Percentiles rank a stretch among this genome's conserved stretches.
Evolutionary conservation across 495 filamentous ascomycete genomes (phyloP).

Genomic region (Podospora australis): DNA sequence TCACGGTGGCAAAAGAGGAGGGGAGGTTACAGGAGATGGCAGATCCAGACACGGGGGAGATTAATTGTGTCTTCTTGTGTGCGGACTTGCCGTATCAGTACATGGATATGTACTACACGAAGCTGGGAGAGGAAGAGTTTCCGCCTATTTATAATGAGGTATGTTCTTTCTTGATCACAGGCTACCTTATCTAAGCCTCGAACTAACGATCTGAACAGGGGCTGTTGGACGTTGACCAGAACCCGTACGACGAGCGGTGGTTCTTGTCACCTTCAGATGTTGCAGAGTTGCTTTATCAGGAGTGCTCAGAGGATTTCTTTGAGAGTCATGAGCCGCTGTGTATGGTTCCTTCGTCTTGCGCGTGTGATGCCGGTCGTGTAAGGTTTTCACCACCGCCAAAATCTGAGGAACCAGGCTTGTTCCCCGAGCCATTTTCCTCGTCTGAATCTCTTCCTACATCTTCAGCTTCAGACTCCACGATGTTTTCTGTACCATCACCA

Average conservation of each 20-base stretch:
- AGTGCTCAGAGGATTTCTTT: conserved; percentile 27
- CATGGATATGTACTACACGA: conserved; percentile 53
- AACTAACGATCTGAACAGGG: conserved; percentile 24
- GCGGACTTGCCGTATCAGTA: conserved; percentile 61
- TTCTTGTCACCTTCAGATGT: conserved; percentile 29
- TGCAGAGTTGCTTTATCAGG: conserved; percentile 32
- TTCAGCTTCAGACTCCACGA: neutral
- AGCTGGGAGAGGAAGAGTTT: conserved; percentile 45
- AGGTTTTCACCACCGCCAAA: no score
- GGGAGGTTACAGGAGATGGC: conserved; percentile 40
- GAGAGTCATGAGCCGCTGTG: conserved; percentile 35
- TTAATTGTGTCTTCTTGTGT: conserved; percentile 55
- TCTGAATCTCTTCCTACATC: no score
- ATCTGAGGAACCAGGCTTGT: no score
- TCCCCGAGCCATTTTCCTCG: no score
- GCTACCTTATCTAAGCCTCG: conserved; percentile 1
- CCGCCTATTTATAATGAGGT: conserved; percentile 53
- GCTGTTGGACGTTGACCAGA: conserved; percentile 44
- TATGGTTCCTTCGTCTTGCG: conserved; percentile 21
- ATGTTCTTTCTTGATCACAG: conserved; percentile 3
- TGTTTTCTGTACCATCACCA: neutral
- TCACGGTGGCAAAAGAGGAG: conserved; percentile 41
- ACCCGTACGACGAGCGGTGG: conserved; percentile 51
- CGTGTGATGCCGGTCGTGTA: no score
- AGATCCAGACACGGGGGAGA: conserved; percentile 36